Evolutionary conservation across 1,139 yeast species (phyloP), one percentile per base, ranked within the genome.

Genomic region (Hemisphaericaspora subhashii): DNA sequence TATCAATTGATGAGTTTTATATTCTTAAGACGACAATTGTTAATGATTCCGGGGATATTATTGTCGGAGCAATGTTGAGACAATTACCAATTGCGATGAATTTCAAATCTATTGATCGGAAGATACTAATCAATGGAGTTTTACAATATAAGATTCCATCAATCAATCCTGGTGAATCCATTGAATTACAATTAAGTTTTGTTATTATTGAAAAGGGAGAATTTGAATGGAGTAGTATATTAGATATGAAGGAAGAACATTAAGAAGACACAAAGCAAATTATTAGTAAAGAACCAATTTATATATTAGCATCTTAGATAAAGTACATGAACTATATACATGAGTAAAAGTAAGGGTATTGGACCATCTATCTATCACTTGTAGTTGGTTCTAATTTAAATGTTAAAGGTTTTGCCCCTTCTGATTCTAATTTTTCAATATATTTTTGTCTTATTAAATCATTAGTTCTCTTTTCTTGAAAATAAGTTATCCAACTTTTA

Each of bases 191-290:
- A 14, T 53, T 81, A 37, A 82, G 87, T 5, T 74, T 83, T 40
- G 73, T 81, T 15, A 71, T 84, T 14, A 62, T 87, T 37, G 86
- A 81, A 38, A 71, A 73, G 31, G 96, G 95, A 1, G 84, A 80
- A 40, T 86, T 81, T 54, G 90, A 84, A 56, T 85, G 95, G 88
- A 86, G 89, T 0, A 74, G 81, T 0, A 61, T 85, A 2, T 68
- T 86, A 46, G 95, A 86, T 45, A 74, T 72, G 51, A 49, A 31
- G 46, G 37, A 15, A 41, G 17, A 40, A n/a, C n/a, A n/a, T n/a
- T n/a, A n/a, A n/a, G n/a, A n/a, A n/a, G n/a, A n/a, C n/a, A n/a
- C n/a, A n/a, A n/a, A n/a, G 22, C 57, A 59, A 31, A 45, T 60
- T 1, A 56, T 59, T 13, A 59, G 62, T 12, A 49, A 66, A 35